phyloP scores from a whole-genome alignment of 2,329 filamentous ascomycete species.

The Monilinia fructigena region DNA sequence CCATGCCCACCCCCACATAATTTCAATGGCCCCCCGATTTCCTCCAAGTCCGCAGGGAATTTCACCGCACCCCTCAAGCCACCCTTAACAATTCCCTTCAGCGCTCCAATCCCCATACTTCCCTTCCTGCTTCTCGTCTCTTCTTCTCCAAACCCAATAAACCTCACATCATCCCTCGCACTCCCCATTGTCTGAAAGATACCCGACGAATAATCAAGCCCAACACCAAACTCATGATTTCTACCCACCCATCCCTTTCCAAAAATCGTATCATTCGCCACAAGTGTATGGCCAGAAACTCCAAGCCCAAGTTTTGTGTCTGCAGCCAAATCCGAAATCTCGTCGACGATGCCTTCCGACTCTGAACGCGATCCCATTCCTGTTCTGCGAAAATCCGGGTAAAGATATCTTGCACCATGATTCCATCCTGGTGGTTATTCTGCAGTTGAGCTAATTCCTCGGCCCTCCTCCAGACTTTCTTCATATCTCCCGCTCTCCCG shows the following conservation, averaged over 20 bases:
- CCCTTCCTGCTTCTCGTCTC: background rate
- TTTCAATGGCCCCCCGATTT: background rate
- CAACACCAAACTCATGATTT: constrained; percentile 11
- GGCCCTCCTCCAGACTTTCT: constrained; percentile 45
- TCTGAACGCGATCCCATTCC: constrained; percentile 47
- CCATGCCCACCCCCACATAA: background rate
- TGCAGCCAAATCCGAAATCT: background rate
- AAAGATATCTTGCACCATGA: constrained; percentile 38
- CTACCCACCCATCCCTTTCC: no score
- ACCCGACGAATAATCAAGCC: constrained; percentile 1
- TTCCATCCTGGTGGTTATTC: background rate
- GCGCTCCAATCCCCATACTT: background rate
- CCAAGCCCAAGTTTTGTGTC: background rate
- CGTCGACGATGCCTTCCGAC: background rate
- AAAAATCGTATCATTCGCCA: background rate
- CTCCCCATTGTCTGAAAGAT: constrained; percentile 9
- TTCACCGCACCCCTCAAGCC: background rate
- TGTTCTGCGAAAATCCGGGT: constrained; percentile 53
- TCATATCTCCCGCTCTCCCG: constrained; percentile 51
- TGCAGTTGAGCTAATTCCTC: constrained; percentile 20
- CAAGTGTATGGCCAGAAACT: background rate
- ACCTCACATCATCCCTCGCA: background rate
- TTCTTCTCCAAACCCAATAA: background rate
- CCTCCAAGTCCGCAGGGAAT: background rate
- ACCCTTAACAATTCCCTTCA: background rate